Evolutionary conservation across 2,329 filamentous ascomycete genomes (phyloP).

Genomic region (Coniochaeta ligniaria): DNA sequence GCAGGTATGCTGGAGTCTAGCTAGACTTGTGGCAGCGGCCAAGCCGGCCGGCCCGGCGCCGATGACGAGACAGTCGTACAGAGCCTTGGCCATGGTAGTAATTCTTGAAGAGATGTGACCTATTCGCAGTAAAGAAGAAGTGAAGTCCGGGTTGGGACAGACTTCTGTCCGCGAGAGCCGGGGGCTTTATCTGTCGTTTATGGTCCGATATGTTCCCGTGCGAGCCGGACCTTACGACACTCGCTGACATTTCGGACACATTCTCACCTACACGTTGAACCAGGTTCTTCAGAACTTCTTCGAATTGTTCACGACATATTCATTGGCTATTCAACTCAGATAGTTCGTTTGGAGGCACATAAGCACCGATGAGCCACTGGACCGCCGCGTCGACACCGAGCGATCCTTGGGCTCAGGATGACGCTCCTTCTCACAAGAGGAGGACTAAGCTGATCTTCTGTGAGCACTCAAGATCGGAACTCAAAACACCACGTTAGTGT

Average conservation of each 20-base stretch:
- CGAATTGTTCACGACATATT: not conserved
- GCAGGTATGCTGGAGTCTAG: constrained; percentile 38
- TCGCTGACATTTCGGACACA: not conserved
- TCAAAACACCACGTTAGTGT: not conserved
- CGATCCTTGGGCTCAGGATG: not conserved
- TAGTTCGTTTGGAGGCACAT: not conserved
- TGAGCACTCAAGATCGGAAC: not conserved
- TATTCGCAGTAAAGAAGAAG: not conserved
- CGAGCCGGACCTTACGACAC: not conserved
- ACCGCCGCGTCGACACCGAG: not conserved
- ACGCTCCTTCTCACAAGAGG: not conserved
- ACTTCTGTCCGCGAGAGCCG: too few relatives aligned
- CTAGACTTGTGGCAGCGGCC: constrained; percentile 36
- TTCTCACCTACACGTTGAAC: not conserved
- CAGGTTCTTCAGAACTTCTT: not conserved
- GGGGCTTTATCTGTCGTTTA: not conserved
- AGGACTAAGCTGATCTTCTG: not conserved
- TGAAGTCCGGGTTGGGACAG: not conserved
- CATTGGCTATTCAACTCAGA: not conserved
- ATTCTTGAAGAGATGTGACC: too few relatives aligned
- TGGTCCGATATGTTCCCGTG: not conserved
- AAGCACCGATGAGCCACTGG: not conserved
- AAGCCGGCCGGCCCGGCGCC: constrained; percentile 47
- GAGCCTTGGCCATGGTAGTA: not conserved
- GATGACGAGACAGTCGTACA: constrained; percentile 42